These are phyloP conservation scores for Alternaria triticina DNA, from an alignment of 2,329 filamentous ascomycete genomes.

Conservation along the genomic window DNA sequence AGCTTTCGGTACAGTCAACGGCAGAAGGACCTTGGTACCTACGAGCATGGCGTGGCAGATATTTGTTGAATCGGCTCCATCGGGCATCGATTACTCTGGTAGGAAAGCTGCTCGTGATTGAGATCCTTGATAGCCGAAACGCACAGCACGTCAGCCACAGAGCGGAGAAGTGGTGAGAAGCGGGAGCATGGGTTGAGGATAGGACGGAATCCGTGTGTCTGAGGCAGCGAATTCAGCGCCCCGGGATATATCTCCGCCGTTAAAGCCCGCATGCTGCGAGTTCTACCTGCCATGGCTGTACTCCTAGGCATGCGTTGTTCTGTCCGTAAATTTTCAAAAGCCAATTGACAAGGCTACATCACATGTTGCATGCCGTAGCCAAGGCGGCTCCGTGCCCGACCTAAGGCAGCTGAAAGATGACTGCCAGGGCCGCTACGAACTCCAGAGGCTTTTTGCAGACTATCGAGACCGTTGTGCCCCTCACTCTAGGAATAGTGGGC, in stretches of 20 bases:
- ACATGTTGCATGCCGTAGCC: constrained; percentile 18
- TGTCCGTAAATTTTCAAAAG: constrained; percentile 2
- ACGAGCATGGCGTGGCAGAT: constrained; percentile 3
- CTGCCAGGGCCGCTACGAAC: background rate
- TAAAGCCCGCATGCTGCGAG: constrained; percentile 13
- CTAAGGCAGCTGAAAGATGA: constrained; percentile 3
- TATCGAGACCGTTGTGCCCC: constrained; percentile 22
- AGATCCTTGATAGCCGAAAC: constrained; percentile 36
- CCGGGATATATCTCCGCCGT: constrained; percentile 8
- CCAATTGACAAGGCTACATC: constrained; percentile 15
- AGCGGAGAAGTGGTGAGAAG: constrained; percentile 23
- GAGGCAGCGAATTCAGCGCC: constrained; percentile 25
- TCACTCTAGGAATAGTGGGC: constrained; percentile 20
- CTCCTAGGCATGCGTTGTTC: constrained; percentile 18
- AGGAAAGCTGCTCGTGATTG: constrained; percentile 14
- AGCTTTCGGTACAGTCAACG: constrained; percentile 19
- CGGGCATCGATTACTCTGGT: constrained; percentile 24
- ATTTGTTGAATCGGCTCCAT: constrained; percentile 18
- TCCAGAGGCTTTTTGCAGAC: constrained; percentile 5
- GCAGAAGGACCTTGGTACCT: constrained; percentile 19
- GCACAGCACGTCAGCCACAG: constrained; percentile 39
- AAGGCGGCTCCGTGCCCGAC: constrained; percentile 14
- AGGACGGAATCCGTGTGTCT: constrained; percentile 20
- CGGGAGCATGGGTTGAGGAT: constrained; percentile 30
- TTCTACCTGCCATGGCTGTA: constrained; percentile 8